Percentiles rank a stretch among this genome's conserved stretches.
Conservation (phyloP, 208 protist species). For the Trypanosoma avium region DNA sequence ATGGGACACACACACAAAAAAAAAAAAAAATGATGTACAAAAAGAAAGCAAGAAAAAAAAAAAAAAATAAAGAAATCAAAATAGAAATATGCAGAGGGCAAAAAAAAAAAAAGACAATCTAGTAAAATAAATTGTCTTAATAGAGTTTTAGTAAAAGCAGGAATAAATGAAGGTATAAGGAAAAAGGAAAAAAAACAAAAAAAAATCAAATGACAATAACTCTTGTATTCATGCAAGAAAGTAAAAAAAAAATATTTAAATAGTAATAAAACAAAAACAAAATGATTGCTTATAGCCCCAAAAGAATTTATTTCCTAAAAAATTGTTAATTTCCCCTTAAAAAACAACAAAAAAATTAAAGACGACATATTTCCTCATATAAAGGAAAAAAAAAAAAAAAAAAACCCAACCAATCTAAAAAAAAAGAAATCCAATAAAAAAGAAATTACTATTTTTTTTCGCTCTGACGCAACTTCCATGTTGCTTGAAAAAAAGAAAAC, state of each 20-base stretch:
- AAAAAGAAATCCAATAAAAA: neutral
- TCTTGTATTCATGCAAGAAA: neutral
- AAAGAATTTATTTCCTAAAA: too few relatives aligned
- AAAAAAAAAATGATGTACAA: too few relatives aligned
- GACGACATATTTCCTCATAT: too few relatives aligned
- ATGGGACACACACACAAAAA: too few relatives aligned
- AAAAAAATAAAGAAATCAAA: neutral
- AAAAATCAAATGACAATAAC: conserved; percentile 1
- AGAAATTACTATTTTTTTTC: neutral
- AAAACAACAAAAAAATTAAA: conserved; percentile 3
- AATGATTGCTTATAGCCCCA: too few relatives aligned
- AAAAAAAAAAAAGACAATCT: neutral
- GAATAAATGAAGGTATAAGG: neutral
- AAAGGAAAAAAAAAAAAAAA: conserved; percentile 21
- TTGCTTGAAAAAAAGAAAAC: conserved; percentile 19
- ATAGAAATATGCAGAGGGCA: neutral
- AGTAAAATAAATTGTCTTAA: too few relatives aligned
- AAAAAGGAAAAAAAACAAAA: neutral
- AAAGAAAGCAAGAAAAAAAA: too few relatives aligned
- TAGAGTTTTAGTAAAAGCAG: neutral
- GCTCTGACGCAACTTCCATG: conserved; percentile 24
- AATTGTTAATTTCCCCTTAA: neutral
- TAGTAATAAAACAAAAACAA: conserved; percentile 10
- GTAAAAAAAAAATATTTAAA: conserved; percentile 9
- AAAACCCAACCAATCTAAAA: conserved; percentile 19